Evolutionary conservation across 2,329 filamentous ascomycete species (phyloP).

Genomic region (Tolypocladium ovalisporum): DNA sequence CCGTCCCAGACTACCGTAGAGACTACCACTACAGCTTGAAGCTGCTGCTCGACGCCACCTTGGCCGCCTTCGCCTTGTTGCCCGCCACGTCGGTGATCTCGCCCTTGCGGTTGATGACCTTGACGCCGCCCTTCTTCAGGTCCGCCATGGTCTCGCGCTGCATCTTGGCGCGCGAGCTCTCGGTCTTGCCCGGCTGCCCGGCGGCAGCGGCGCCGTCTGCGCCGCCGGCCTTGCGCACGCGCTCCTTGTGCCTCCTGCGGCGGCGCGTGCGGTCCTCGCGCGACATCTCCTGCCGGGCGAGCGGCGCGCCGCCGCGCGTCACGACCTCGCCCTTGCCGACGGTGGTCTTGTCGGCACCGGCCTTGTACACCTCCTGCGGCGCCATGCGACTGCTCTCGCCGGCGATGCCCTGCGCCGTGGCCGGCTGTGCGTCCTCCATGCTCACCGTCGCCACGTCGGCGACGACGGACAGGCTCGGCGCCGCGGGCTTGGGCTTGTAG

Average conservation of each 20-base stretch:
- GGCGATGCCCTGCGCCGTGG: constrained; percentile 62
- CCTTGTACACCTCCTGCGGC: constrained; percentile 86
- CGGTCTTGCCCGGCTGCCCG: constrained; percentile 9
- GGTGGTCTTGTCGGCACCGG: constrained; percentile 59
- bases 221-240: constrained; percentile 58
- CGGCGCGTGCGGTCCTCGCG: constrained; percentile 73
- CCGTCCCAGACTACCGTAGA: neutral
- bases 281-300: constrained; percentile 77
- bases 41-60: constrained; percentile 40
- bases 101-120: constrained; percentile 84
- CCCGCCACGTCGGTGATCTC: constrained; percentile 77
- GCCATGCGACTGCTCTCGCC: constrained; percentile 67
- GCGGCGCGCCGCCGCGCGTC: constrained; percentile 63
- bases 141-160: constrained; percentile 46
- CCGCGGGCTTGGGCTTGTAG: constrained; percentile 81
- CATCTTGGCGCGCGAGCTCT: constrained; percentile 44
- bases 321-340: constrained; percentile 61
- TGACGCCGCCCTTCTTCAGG: constrained; percentile 77
- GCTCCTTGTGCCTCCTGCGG: constrained; percentile 76
- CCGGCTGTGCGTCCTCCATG: constrained; percentile 93
- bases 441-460: constrained; percentile 81
- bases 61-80: constrained; percentile 52
- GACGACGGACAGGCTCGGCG: constrained; percentile 74
- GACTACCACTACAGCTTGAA: constrained; percentile 46
- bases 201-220: constrained; percentile 12